Base-by-base conservation (phyloP, 2,329 filamentous ascomycete species). In the Albifimbria verrucaria region DNA sequence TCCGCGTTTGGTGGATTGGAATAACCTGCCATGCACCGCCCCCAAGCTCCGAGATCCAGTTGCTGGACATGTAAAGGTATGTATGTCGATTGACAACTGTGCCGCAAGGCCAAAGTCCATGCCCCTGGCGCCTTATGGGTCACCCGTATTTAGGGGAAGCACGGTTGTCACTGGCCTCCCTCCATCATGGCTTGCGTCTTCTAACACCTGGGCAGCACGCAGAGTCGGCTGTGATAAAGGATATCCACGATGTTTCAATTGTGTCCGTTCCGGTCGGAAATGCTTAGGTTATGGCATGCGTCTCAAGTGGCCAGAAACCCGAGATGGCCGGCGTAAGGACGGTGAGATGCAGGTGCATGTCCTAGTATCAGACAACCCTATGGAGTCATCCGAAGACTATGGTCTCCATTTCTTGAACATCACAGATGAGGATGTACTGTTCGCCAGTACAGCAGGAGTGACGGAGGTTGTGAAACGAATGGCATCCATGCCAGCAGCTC, bases 181-280 rank as follows among this genome's bases (percentile, higher is more conserved):
- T 25, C 12, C 18, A 7, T 25, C 18, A 18, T 22, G 23, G 48
- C 25, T 22, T 2, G 43, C 46, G 21, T 48, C 9, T 20, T 20
- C 18, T 7, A 1, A 20, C 24, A 18, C 15, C 48, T 49, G 42
- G 50, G 36, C 60, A 78, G 75, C 69, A 55, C 73, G 75, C 52
- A 78, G 78, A 60, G 73, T 78, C 53, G 74, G 75, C 44, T 78
- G 76, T 55, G 76, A 78, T 61, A 70, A 71, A 50, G 62, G 65
- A 15, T 63, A 72, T 22, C 76, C 76, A 3, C 57, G 60, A 21
- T 78, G 76, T 63, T 65, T 69, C 46, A 77, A 77, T 58, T 79
- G 76, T 56, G 62, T 65, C 15, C 67, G 71, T 21, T 72, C 74
- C 2, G 68, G 69, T 18, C 68, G 76, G 54, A 52, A 65, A 53